Conservation (phyloP, 139 green algal species). For the Dunaliella primolecta region DNA sequence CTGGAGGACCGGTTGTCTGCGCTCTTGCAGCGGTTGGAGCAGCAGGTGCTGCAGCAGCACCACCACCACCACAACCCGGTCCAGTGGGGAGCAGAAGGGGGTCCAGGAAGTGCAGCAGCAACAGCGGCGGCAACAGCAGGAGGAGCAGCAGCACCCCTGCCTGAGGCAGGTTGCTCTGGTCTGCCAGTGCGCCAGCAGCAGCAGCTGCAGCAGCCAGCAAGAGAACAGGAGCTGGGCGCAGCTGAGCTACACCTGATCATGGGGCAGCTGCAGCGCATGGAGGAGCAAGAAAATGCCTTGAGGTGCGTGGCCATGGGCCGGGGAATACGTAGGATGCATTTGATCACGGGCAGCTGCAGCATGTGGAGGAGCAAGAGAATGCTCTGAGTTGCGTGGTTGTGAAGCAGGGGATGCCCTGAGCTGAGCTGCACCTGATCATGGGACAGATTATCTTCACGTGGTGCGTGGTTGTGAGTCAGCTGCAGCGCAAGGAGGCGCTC, state of each 20-base stretch:
- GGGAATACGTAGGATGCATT: no score
- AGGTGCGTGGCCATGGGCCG: no score
- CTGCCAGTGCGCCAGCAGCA: not conserved
- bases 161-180: not conserved
- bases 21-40: not conserved
- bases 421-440: no score
- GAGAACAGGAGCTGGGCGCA: not conserved
- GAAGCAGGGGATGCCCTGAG: no score
- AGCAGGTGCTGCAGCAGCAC: not conserved
- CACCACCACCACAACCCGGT: not conserved
- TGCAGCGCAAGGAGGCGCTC: no score
- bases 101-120: not conserved
- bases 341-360: no score
- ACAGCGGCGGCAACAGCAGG: not conserved
- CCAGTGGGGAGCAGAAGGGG: not conserved
- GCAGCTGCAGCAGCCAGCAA: not conserved
- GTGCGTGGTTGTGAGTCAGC: no score
- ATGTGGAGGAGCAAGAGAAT: no score
- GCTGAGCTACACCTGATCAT: conserved; percentile 9
- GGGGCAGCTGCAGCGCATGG: conserved; percentile 12
- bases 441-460: no score
- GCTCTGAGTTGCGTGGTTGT: no score
- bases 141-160: not conserved
- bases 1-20: not conserved
- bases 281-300: not conserved